Percentiles rank a stretch among this genome's conserved stretches.
These are phyloP conservation scores for Geotrichum bryndzae DNA, from an alignment of 1,139 yeast species.

Conservation along the genomic window DNA sequence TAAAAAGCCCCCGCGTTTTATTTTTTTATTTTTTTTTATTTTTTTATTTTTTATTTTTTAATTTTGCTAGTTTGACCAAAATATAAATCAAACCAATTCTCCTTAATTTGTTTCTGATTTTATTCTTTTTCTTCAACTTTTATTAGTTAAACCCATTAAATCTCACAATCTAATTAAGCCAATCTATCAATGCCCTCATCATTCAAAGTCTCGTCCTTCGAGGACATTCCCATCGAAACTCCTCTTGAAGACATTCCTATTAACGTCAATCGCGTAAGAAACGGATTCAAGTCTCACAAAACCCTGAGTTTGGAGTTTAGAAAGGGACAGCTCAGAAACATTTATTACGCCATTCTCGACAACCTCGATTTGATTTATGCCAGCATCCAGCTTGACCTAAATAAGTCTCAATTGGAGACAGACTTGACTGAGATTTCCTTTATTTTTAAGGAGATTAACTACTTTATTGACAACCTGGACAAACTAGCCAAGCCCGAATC, in stretches of 20 bases:
- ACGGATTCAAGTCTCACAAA: conserved; percentile 45
- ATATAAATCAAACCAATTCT: no score
- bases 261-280: conserved; percentile 42
- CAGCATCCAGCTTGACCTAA: conserved; percentile 63
- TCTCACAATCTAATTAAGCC: not conserved
- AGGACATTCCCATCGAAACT: conserved; percentile 33
- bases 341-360: conserved; percentile 62
- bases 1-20: no score
- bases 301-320: conserved; percentile 54
- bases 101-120: no score
- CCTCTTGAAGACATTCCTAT: conserved; percentile 46
- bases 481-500: conserved; percentile 55
- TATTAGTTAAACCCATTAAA: not conserved
- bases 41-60: no score
- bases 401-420: conserved; percentile 59
- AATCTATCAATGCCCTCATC: not conserved
- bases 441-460: conserved; percentile 50
- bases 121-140: not conserved
- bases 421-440: conserved; percentile 51
- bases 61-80: no score
- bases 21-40: no score
- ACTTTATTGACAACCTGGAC: conserved; percentile 54
- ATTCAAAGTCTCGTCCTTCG: conserved; percentile 4
- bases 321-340: conserved; percentile 56
- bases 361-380: conserved; percentile 49